Evolutionary conservation across 257 asterid species (phyloP), one percentile per base, ranked within the genome.

Genomic region (Eucommia ulmoides): DNA sequence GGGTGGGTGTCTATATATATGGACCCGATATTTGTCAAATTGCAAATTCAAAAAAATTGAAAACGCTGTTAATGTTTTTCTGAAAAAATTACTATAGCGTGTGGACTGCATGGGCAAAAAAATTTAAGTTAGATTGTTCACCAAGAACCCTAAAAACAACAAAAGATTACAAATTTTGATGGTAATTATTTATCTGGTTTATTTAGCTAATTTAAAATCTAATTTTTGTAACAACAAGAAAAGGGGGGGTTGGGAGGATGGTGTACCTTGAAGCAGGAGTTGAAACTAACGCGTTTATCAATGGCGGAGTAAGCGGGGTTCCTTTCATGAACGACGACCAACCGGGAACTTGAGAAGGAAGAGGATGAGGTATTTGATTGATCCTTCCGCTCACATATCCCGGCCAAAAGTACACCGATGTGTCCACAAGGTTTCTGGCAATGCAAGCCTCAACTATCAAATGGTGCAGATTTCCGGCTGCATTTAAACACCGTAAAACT

Each of bases 251-350:
- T n/a, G n/a, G n/a, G n/a, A n/a, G n/a, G n/a, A n/a, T n/a, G n/a
- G 66, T 61, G 74, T 82, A 89, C 98, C 96, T 80, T 41, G 96
- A 73, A 65, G 98, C 98, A 52, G 96, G 92, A 53, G 80, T 53
- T 14, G 92, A 80, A 63, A 71, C 88, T 83, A 89, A 74, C 54
- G 93, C 88, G 62, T 69, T 76, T 51, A 79, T 69, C 88, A 82
- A 61, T 23, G 33, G 57, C 8, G 83, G 84, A 52, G 78, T 65
- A 58, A 85, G 91, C 55, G 88, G 57, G 19, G 79, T 77, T 49
- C 94, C 96, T 67, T 78, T 85, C 94, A 80, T 76, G 60, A 89
- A 74, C 11, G 92, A 70, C 19, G 93, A 78, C 98, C 98, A 89
- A 46, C 92, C 88, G 38, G 86, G 80, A 50, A 78, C 72, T 52